Percentiles rank a stretch among this genome's conserved stretches.
phyloP scores from a whole-genome alignment of 2,329 filamentous ascomycete species.

The Neoarthrinium moseri region DNA sequence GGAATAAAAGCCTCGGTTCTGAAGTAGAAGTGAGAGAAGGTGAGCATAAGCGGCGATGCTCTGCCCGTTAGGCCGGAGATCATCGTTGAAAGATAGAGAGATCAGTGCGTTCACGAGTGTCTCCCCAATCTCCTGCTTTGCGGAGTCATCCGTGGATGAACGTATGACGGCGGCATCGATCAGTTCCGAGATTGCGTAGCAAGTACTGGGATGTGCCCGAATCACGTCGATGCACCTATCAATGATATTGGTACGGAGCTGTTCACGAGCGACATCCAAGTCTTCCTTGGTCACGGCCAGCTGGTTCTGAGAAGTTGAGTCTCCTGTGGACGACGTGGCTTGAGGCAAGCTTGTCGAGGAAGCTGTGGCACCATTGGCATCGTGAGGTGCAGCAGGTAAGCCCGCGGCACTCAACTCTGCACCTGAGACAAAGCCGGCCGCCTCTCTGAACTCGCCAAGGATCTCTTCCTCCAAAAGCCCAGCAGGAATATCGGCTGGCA shows the following conservation, averaged over 20 bases:
- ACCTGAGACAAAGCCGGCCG: slow-evolving; percentile 10
- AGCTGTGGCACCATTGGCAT: slow-evolving; percentile 22
- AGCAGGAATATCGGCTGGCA: slow-evolving; percentile 19
- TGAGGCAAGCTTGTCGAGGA: slow-evolving; percentile 20
- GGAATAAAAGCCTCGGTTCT: slow-evolving; percentile 78
- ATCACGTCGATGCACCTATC: slow-evolving; percentile 90
- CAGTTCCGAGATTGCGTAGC: slow-evolving; percentile 87
- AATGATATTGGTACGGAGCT: slow-evolving; percentile 75
- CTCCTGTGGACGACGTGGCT: slow-evolving; percentile 12
- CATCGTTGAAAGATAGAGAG: slow-evolving; percentile 60
- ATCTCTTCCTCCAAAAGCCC: slow-evolving; percentile 24
- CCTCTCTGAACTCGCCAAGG: slow-evolving; percentile 17
- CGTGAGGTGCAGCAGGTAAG: slow-evolving; percentile 18
- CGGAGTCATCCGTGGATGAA: slow-evolving; percentile 52
- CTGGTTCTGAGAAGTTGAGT: slow-evolving; percentile 15
- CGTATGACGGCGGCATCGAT: slow-evolving; percentile 70
- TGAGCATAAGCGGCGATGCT: slow-evolving; percentile 87
- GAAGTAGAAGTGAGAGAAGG: slow-evolving; percentile 81
- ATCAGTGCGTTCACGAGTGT: slow-evolving; percentile 84
- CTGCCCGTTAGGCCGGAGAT: slow-evolving; percentile 58
- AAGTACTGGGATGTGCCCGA: slow-evolving; percentile 81
- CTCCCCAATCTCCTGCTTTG: slow-evolving; percentile 71
- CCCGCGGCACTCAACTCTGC: slow-evolving; percentile 8
- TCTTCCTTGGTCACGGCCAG: slow-evolving; percentile 67
- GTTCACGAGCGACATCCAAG: slow-evolving; percentile 71